phyloP scores from a whole-genome alignment of 495 filamentous ascomycete species.

The Penicillium atrosanguineum region DNA sequence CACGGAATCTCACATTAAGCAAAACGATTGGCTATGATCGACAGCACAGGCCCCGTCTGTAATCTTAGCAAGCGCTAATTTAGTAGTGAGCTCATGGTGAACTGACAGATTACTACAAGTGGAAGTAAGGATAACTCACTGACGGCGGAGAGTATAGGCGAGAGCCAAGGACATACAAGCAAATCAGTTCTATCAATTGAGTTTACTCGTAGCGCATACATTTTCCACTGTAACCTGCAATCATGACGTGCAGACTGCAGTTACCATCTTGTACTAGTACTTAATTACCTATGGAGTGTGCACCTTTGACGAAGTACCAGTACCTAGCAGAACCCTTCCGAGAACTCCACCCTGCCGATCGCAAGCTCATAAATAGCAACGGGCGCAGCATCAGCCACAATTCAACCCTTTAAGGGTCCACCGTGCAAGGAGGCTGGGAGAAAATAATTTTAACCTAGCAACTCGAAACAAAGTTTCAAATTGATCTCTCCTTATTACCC shows the following conservation, averaged over 20 bases:
- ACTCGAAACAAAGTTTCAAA: neutral
- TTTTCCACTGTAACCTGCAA: slow-evolving; percentile 1
- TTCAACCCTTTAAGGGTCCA: slow-evolving; percentile 3
- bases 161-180: neutral
- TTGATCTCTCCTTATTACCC: neutral
- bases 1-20: too few species aligned
- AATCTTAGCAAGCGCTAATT: too few species aligned
- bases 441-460: neutral
- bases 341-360: slow-evolving; percentile 5
- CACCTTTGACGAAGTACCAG: neutral
- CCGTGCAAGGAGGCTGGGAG: slow-evolving; percentile 6
- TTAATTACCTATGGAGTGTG: neutral
- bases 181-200: neutral
- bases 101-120: neutral
- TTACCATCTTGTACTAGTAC: slow-evolving; percentile 9
- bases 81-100: too few species aligned
- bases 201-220: neutral
- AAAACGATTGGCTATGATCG: too few species aligned
- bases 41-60: too few species aligned
- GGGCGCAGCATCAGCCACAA: slow-evolving; percentile 11
- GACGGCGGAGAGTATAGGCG: neutral
- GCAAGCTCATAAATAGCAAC: slow-evolving; percentile 18
- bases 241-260: slow-evolving; percentile 21
- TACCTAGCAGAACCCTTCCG: slow-evolving; percentile 8
- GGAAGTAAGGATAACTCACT: neutral